phyloP scores from a whole-genome alignment of 2,329 filamentous ascomycete species.

The Epichloe amarillans region DNA sequence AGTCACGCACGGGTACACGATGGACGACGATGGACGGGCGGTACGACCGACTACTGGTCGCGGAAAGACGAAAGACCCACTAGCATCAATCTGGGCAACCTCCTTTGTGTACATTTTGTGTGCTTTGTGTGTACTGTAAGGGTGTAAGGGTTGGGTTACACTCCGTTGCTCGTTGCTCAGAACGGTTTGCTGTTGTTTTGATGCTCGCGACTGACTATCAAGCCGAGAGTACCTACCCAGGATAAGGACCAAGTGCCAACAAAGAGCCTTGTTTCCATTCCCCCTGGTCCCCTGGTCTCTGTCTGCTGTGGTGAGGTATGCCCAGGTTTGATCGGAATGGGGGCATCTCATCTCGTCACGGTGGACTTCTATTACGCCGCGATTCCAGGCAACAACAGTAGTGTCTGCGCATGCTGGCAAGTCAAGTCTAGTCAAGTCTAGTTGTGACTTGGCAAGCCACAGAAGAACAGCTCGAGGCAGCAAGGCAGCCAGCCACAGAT shows the following conservation, averaged over 20 bases:
- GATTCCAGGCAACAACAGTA: too few species aligned
- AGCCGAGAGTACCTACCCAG: neutral
- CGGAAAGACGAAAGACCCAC: neutral
- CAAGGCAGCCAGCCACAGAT: too few species aligned
- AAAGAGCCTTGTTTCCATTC: neutral
- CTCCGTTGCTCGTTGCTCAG: neutral
- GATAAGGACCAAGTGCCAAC: neutral
- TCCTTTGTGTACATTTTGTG: neutral
- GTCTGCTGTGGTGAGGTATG: neutral
- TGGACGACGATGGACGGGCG: neutral
- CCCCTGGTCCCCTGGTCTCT: neutral
- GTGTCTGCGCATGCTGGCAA: neutral
- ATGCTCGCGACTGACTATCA: neutral
- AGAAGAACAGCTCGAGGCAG: neutral
- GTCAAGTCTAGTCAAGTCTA: too few species aligned
- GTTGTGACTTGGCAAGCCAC: neutral
- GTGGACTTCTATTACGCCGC: neutral
- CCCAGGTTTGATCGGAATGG: neutral
- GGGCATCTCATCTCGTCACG: neutral
- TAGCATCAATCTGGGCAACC: neutral
- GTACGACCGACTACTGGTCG: neutral
- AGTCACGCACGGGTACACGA: neutral
- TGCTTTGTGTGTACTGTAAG: neutral
- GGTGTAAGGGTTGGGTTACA: too few species aligned
- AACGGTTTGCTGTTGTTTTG: neutral